These are phyloP conservation scores for Dichotomocladium elegans DNA, from an alignment of 371 early-diverging fungal genomes.

Conservation along the genomic window DNA sequence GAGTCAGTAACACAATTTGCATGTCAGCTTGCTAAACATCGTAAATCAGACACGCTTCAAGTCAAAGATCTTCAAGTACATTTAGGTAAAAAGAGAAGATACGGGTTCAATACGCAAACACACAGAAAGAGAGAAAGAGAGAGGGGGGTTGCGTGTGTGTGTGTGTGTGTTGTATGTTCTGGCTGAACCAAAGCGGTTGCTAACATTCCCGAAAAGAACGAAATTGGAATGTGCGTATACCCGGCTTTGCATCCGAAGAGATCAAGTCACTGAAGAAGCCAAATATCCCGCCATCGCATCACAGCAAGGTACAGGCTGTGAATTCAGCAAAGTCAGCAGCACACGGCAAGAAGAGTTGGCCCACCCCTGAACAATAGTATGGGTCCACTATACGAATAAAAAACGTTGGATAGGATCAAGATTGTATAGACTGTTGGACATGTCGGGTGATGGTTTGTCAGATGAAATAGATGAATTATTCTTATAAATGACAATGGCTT, in stretches of 20 bases:
- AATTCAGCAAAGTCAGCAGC: slow-evolving; percentile 43
- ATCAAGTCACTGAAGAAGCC: slow-evolving; percentile 73
- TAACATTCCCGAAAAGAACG: slow-evolving; percentile 63
- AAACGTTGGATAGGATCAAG: too few relatives aligned
- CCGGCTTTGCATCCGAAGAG: slow-evolving; percentile 85
- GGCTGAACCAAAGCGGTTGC: too few relatives aligned
- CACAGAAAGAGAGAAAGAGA: not conserved
- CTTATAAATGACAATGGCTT: too few relatives aligned
- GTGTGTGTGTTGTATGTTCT: too few relatives aligned
- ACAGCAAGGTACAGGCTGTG: slow-evolving; percentile 69
- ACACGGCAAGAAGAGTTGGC: slow-evolving; percentile 3
- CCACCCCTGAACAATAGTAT: too few relatives aligned
- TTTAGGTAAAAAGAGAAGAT: slow-evolving; percentile 75
- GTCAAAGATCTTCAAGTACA: slow-evolving; percentile 88
- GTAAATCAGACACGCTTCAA: slow-evolving; percentile 78
- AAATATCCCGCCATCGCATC: slow-evolving; percentile 58
- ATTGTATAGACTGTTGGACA: too few relatives aligned
- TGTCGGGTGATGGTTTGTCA: too few relatives aligned
- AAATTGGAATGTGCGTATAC: slow-evolving; percentile 92
- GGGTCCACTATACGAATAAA: too few relatives aligned
- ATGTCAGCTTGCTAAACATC: slow-evolving; percentile 87
- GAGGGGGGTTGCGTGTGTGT: not conserved
- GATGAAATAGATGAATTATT: too few relatives aligned
- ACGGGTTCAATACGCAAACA: not conserved
- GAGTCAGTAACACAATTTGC: slow-evolving; percentile 83